Percentiles rank a stretch among this genome's conserved stretches.
These are phyloP conservation scores for Saururus chinensis DNA, from an alignment of 164 flowering plant genomes.

Conservation along the genomic window DNA sequence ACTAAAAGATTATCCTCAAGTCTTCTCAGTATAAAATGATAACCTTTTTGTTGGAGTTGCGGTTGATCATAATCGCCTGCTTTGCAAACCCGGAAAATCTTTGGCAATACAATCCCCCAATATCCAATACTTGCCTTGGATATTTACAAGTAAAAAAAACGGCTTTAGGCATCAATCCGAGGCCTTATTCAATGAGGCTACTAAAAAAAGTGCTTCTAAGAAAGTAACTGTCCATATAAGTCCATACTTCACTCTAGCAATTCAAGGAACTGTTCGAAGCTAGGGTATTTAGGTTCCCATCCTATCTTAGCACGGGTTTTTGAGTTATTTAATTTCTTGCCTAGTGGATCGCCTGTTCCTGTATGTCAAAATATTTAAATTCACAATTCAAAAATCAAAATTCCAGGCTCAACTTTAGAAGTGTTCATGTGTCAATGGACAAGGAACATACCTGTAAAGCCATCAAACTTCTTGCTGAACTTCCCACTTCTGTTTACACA, in stretches of 20 bases:
- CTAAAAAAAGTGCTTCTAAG: background rate
- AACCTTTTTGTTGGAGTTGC: too few relatives aligned
- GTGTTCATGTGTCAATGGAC: background rate
- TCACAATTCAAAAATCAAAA: background rate
- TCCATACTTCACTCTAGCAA: conserved; percentile 6
- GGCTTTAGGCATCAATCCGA: too few relatives aligned
- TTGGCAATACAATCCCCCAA: too few relatives aligned
- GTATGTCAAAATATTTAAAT: conserved; percentile 3
- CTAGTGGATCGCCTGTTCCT: conserved; percentile 59
- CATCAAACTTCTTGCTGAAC: conserved; percentile 52
- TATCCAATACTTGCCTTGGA: too few relatives aligned
- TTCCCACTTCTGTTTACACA: conserved; percentile 65
- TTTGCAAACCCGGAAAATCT: too few relatives aligned
- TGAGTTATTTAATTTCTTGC: conserved; percentile 57
- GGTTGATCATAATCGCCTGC: too few relatives aligned
- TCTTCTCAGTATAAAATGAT: too few relatives aligned
- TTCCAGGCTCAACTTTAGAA: background rate
- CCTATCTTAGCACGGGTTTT: conserved; percentile 57
- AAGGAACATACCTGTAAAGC: conserved; percentile 24
- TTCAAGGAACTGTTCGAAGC: conserved; percentile 53
- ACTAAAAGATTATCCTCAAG: too few relatives aligned
- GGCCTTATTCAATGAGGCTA: too few relatives aligned
- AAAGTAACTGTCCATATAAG: too few relatives aligned
- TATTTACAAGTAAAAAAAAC: too few relatives aligned
- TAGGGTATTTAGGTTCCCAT: conserved; percentile 71